Evolutionary conservation across 352 stramenopile genomes (phyloP).

Genomic region (Phytophthora pseudosyringae): DNA sequence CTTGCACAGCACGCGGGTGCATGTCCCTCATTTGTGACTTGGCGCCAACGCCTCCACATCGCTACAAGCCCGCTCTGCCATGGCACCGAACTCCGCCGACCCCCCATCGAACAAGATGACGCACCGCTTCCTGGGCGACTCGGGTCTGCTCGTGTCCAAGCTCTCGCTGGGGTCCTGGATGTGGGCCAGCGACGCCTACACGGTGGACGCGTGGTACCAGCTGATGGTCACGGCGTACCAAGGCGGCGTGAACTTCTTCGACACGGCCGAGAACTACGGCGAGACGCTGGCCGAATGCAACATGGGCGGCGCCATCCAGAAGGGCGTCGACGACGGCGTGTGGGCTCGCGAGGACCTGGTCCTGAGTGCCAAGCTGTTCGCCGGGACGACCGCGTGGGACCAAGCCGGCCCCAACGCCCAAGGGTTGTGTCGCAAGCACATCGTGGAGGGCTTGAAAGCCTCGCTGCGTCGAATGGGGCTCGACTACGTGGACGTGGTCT

Average conservation of each 20-base stretch:
- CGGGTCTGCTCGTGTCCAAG: constrained; percentile 9
- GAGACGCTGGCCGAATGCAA: constrained; percentile 17
- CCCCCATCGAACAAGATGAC: constrained; percentile 10
- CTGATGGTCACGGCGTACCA: constrained; percentile 23
- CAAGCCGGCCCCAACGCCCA: constrained; percentile 4
- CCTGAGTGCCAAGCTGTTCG: constrained; percentile 61
- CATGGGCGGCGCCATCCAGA: constrained; percentile 51
- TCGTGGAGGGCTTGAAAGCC: constrained; percentile 8
- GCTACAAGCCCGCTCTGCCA: background rate
- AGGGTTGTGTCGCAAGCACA: constrained; percentile 10
- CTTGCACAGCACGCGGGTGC: background rate
- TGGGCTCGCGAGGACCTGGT: constrained; percentile 53
- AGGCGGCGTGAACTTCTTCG: constrained; percentile 59
- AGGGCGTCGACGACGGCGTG: constrained; percentile 32
- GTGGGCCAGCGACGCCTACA: constrained; percentile 10
- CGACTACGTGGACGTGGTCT: constrained; percentile 9
- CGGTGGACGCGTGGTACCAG: constrained; percentile 25
- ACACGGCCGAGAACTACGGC: constrained; percentile 33
- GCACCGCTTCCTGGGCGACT: constrained; percentile 10
- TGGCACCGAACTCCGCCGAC: background rate
- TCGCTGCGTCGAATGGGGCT: constrained; percentile 15
- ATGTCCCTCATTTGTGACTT: constrained; percentile 1
- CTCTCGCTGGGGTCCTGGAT: constrained; percentile 18
- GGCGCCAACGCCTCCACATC: background rate
- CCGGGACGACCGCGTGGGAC: constrained; percentile 28